Base-by-base conservation (phyloP, 331 rosid species). In the Pyrus hybrid region DNA sequence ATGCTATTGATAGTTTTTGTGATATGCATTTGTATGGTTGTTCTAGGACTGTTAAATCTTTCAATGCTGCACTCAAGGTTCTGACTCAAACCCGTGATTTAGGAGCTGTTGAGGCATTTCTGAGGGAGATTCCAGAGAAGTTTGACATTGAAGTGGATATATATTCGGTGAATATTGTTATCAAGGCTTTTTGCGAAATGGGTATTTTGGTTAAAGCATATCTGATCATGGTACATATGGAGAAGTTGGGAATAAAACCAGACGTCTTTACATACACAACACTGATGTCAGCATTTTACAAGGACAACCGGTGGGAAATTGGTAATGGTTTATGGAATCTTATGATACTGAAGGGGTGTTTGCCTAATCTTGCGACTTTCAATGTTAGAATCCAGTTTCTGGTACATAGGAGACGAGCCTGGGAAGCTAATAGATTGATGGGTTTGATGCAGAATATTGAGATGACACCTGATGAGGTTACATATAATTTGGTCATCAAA, bases 251-350 rank as follows among this genome's bases (percentile, higher is more conserved):
- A 35, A 75, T 89, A 77, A 21, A 18, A 30, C 93, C 93, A 1
- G 97, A 91, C 86, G 85, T 83, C 60, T 41, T 91, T 47, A 89
- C 97, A 2, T 91, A 88, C 61, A 91, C 97, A 0, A 89, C 93
- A 16, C 87, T 89, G 33, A 77, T 91, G 13, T 83, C 93, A 2
- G 90, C 90, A 14, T 88, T 85, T 88, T 91, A 89, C 73, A 71
- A 83, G 72, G 35, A 49, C 41, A 85, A 56, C 64, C 77, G 78
- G 13, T 86, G 79, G 11, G 90, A 79, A 69, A 81, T 88, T 82
- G 92, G 90, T 16, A 91, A 89, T 83, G 96, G 97, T 4, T 77
- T 91, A 74, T 89, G 97, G 95, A 91, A 91, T 79, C 79, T 84
- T 43, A 89, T 91, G 97, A 76, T 89, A 74, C 73, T 88, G 80